Base-by-base conservation (phyloP, 108 stramenopile species). In the Cylindrotheca closterium region DNA sequence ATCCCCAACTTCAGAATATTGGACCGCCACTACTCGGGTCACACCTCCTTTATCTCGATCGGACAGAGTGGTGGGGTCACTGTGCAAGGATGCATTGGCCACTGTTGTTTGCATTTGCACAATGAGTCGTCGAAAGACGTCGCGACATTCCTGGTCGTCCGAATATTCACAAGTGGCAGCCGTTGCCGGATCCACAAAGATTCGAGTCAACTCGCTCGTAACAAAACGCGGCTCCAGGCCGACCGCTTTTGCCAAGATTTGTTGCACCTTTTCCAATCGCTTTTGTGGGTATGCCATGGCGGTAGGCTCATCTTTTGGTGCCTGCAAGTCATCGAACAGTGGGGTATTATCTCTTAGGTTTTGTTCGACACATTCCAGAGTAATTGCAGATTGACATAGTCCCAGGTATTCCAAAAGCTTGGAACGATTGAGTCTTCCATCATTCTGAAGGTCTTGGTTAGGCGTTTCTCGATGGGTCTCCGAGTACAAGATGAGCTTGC, bases 1-100 rank as follows among this genome's bases (percentile, higher is more conserved):
- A 53, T 50, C 18, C 2, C 42, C 53, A 48, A 79, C 68, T 57
- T 90, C 88, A 12, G 85, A 81, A 66, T 82, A 83, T 12, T 77
- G 70, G 18, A 90, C 88, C 47, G 70, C 77, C 18, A 86, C 71
- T 8, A 90, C 79, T 26, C 85, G 50, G 17, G 88, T 90, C 22
- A 68, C 76, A 2, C 88, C 88, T 47, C 85, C 87, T n/a, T 82
- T 70, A 15, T 62, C 55, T 2, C 52, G 24, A 47, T 75, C 66
- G n/a, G 65, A 73, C 8, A 74, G 51, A 4, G 27, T n/a, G 2
- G 58, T 28, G n/a, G n/a, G n/a, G n/a, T n/a, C n/a, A 26, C 48
- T 28, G 24, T 57, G 49, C 0, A 67, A n/a, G 1, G 53, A 60
- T 0, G 81, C 81, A 27, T 77, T 63, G 25, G 67, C 73, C 5